phyloP scores from a whole-genome alignment of 75 land plant species.

The Pinus taeda region DNA sequence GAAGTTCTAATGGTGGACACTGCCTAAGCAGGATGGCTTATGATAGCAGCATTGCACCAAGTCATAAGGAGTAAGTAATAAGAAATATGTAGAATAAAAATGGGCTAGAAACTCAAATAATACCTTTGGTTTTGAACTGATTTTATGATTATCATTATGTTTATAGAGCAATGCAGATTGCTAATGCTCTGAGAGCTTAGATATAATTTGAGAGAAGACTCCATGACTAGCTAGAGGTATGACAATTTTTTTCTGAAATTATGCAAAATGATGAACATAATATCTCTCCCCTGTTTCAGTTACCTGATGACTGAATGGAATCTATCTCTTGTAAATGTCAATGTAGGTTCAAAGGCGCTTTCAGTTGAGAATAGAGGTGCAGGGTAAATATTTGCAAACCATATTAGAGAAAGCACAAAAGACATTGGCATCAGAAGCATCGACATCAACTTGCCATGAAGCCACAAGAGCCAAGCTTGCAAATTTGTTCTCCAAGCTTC shows the following conservation, averaged over 20 bases:
- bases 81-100: neutral
- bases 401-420: conserved; percentile 49
- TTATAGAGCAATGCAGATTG: conserved; percentile 5
- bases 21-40: neutral
- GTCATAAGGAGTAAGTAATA: neutral
- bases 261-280: too few relatives aligned
- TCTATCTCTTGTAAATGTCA: neutral
- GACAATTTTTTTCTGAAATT: neutral
- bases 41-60: neutral
- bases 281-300: neutral
- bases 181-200: conserved; percentile 5
- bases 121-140: neutral
- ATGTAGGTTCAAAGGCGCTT: conserved; percentile 42
- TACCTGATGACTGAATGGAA: neutral
- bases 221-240: conserved; percentile 18
- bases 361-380: conserved; percentile 47
- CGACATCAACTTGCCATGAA: conserved; percentile 32
- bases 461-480: conserved; percentile 50
- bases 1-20: neutral
- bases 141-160: neutral
- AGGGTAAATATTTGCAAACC: conserved; percentile 49
- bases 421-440: conserved; percentile 28
- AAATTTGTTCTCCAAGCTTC: conserved; percentile 33
- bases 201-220: conserved; percentile 8
- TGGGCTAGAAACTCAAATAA: neutral